A percentile compares a stretch with the other conserved stretches of the same genome.
These are phyloP conservation scores for Pilatotrama ljubarskyi DNA, from an alignment of 768 basidiomycete species.

Conservation along the genomic window DNA sequence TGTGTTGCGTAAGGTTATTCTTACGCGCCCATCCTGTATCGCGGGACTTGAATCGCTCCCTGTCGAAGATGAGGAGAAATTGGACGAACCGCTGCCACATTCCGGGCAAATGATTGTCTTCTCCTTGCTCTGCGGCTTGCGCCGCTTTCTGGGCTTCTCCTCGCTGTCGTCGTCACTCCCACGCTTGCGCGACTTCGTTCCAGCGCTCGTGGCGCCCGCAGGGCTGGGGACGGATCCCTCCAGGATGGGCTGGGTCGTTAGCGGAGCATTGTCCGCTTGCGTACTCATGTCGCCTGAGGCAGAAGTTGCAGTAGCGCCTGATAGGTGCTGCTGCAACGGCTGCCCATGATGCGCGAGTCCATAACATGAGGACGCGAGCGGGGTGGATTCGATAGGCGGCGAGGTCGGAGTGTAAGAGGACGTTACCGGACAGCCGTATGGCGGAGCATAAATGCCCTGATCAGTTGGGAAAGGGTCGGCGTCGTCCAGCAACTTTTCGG, in stretches of 20 bases:
- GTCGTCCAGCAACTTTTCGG: no score
- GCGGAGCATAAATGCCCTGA: no score
- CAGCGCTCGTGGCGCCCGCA: background rate
- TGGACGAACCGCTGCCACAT: background rate
- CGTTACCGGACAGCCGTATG: background rate
- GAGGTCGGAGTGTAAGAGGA: background rate
- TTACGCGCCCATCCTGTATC: constrained; percentile 1
- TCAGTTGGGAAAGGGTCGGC: no score
- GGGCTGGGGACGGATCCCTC: background rate
- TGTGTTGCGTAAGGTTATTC: constrained; percentile 11
- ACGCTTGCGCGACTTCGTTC: background rate
- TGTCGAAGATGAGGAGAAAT: no score
- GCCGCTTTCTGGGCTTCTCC: background rate
- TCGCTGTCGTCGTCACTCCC: no score
- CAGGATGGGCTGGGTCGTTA: background rate
- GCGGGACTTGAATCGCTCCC: background rate
- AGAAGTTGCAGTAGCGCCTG: constrained; percentile 1
- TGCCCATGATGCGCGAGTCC: background rate
- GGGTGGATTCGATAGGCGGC: background rate
- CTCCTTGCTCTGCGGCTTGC: background rate
- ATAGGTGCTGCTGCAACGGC: constrained; percentile 5
- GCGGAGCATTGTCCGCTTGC: background rate
- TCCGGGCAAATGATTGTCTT: background rate
- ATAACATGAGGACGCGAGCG: background rate
- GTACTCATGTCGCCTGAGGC: background rate